phyloP scores from a whole-genome alignment of 192 early-diverging fungal species.

The Podila epicladia region DNA sequence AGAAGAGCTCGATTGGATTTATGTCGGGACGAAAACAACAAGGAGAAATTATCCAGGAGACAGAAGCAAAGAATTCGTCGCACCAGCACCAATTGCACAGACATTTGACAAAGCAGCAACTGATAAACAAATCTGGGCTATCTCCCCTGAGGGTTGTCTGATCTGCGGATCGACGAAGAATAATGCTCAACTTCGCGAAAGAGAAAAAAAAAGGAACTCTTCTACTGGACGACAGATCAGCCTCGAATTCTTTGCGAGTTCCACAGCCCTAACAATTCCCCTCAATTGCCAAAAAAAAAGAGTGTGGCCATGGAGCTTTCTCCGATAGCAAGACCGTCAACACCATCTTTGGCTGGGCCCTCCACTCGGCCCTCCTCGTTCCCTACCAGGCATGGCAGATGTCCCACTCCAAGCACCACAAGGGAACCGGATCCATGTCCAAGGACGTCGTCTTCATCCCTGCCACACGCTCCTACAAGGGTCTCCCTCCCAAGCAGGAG shows the following conservation, averaged over 20 bases:
- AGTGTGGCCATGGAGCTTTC: slow-evolving; percentile 94
- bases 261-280: background rate
- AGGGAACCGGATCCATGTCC: slow-evolving; percentile 85
- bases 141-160: background rate
- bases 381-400: slow-evolving; percentile 94
- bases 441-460: slow-evolving; percentile 97
- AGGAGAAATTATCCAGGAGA: background rate
- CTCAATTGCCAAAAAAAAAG: slow-evolving; percentile 31
- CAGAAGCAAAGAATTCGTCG: too few relatives aligned
- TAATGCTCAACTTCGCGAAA: too few relatives aligned
- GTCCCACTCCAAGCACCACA: slow-evolving; percentile 94
- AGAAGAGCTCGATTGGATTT: background rate
- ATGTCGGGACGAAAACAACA: background rate
- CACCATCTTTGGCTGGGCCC: slow-evolving; percentile 86
- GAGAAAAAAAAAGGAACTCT: too few relatives aligned
- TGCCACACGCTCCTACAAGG: slow-evolving; percentile 66
- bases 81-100: background rate
- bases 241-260: background rate
- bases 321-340: slow-evolving; percentile 83
- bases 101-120: too few relatives aligned
- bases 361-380: slow-evolving; percentile 92
- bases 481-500: slow-evolving; percentile 56
- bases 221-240: too few relatives aligned
- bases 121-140: background rate
- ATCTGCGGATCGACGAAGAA: too few relatives aligned